Percentiles rank a stretch among this genome's conserved stretches.
Evolutionary conservation across 768 basidiomycete species (phyloP).

Genomic region (Suillus hirtellus): DNA sequence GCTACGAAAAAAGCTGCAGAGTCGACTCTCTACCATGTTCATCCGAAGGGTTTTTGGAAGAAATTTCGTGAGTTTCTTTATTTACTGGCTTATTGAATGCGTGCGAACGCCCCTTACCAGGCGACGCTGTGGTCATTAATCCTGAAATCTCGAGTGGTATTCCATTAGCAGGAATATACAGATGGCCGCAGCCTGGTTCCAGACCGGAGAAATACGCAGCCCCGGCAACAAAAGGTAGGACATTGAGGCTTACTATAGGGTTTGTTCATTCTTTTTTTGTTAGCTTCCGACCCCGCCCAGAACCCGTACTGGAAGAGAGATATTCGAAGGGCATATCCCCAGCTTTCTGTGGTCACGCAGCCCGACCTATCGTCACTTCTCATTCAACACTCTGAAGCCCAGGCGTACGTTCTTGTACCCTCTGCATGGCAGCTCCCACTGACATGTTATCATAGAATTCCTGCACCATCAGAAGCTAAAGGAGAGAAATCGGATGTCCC

Average conservation of each 20-base stretch:
- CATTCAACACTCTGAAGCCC: constrained; percentile 70
- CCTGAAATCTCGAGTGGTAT: constrained; percentile 91
- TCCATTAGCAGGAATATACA: constrained; percentile 68
- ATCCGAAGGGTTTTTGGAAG: constrained; percentile 94
- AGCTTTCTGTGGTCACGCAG: constrained; percentile 87
- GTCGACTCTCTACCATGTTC: constrained; percentile 87
- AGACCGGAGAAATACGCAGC: constrained; percentile 84
- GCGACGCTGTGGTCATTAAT: constrained; percentile 81
- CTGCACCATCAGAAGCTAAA: constrained; percentile 45
- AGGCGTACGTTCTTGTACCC: constrained; percentile 51
- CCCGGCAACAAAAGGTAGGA: constrained; percentile 82
- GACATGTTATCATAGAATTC: constrained; percentile 42
- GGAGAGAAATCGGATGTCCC: constrained; percentile 47
- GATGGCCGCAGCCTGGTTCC: constrained; percentile 88
- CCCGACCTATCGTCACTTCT: constrained; percentile 76
- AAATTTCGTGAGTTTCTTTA: constrained; percentile 71
- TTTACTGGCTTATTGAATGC: not conserved
- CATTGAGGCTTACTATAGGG: not conserved
- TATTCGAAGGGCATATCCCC: constrained; percentile 90
- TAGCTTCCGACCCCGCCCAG: constrained; percentile 83
- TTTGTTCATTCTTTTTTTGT: constrained; percentile 6
- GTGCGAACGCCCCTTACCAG: constrained; percentile 40
- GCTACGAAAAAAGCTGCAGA: constrained; percentile 75
- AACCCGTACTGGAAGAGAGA: constrained; percentile 98
- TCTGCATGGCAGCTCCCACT: constrained; percentile 8